These are phyloP conservation scores for Cynanchum wilfordii DNA, from an alignment of 257 asterid genomes.

Conservation along the genomic window DNA sequence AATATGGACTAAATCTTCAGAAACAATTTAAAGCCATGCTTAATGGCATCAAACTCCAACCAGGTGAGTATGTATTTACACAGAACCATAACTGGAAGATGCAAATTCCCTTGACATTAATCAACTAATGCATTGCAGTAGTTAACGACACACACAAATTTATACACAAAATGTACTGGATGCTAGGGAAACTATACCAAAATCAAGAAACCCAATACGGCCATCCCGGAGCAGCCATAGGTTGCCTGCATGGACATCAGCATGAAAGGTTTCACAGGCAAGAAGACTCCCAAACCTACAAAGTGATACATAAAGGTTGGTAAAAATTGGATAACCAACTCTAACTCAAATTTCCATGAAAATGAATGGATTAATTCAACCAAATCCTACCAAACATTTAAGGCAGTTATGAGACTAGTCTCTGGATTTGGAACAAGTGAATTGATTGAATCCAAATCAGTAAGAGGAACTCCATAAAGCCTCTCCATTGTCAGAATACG, in stretches of 20 bases:
- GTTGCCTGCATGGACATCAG: constrained; percentile 98
- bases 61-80: not conserved
- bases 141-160: not conserved
- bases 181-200: constrained; percentile 41
- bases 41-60: not conserved
- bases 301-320: constrained; percentile 2
- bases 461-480: constrained; percentile 96
- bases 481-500: constrained; percentile 92
- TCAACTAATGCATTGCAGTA: constrained; percentile 2
- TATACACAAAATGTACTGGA: not conserved
- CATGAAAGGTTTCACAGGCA: constrained; percentile 89
- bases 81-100: not conserved
- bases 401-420: constrained; percentile 86
- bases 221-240: constrained; percentile 95
- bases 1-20: not conserved
- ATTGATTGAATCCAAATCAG: constrained; percentile 84
- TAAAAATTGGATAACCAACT: not conserved
- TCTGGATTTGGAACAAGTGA: constrained; percentile 86
- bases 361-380: constrained; percentile 13
- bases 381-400: constrained; percentile 78
- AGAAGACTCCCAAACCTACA: constrained; percentile 96
- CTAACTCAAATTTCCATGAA: not conserved
- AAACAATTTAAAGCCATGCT: not conserved
- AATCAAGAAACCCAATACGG: constrained; percentile 97
- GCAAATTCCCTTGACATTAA: not conserved